Evolutionary conservation across 2,329 filamentous ascomycete genomes (phyloP).

Genomic region (Hypoxylon sp.): DNA sequence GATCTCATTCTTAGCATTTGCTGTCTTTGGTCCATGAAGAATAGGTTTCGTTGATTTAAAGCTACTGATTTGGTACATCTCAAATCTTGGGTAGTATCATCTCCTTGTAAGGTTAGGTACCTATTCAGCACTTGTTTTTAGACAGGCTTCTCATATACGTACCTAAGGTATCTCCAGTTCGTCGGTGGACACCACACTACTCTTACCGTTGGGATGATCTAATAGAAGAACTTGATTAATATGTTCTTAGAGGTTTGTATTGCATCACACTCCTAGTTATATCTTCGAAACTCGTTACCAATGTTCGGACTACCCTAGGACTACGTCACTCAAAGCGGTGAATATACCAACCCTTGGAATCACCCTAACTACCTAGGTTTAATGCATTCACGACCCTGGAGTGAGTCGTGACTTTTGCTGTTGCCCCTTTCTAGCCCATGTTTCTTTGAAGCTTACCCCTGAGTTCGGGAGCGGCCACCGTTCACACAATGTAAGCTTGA

Average conservation of each 20-base stretch:
- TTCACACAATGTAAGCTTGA: neutral
- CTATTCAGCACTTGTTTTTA: neutral
- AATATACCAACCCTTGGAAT: neutral
- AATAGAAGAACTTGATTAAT: neutral
- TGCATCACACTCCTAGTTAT: neutral
- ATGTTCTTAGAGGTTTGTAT: neutral
- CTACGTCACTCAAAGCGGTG: neutral
- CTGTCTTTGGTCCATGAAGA: neutral
- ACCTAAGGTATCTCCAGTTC: neutral
- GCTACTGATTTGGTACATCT: neutral
- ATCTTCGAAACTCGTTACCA: neutral
- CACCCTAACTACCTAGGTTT: neutral
- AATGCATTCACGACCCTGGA: neutral
- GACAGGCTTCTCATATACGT: neutral
- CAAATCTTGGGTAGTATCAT: neutral
- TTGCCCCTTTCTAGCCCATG: neutral
- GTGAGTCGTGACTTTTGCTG: neutral
- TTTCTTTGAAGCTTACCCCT: neutral
- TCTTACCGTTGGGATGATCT: neutral
- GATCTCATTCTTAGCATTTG: neutral
- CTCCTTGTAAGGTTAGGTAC: neutral
- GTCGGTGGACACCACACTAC: neutral
- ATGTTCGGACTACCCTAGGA: neutral
- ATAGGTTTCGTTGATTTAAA: neutral
- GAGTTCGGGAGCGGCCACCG: neutral